A percentile compares a stretch with the other conserved stretches of the same genome.
These are phyloP conservation scores for Backusella psychrophila DNA, from an alignment of 192 early-diverging fungal species.

Conservation along the genomic window DNA sequence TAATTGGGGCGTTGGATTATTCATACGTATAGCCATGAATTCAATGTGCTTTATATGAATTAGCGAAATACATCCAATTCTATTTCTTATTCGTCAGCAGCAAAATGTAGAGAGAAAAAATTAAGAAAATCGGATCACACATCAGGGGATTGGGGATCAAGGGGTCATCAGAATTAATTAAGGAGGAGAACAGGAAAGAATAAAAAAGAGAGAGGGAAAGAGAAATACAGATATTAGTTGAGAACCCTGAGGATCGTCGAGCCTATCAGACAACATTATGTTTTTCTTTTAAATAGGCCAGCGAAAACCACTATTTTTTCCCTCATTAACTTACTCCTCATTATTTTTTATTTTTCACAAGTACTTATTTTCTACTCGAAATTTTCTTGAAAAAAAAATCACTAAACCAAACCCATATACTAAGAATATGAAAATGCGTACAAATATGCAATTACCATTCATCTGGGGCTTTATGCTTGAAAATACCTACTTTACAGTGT, in stretches of 20 bases:
- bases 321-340: background rate
- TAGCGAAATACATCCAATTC: background rate
- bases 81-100: background rate
- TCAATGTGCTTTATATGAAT: background rate
- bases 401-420: background rate
- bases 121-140: background rate
- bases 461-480: constrained; percentile 39
- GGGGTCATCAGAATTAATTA: background rate
- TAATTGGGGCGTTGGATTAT: background rate
- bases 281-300: background rate
- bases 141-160: background rate
- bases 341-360: background rate
- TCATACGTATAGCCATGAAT: background rate
- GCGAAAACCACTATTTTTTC: background rate
- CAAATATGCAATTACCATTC: background rate
- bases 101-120: background rate
- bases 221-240: background rate
- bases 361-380: background rate
- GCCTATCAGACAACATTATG: background rate
- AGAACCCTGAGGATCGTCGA: constrained; percentile 1
- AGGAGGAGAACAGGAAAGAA: background rate
- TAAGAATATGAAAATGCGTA: background rate
- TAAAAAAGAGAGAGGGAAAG: background rate
- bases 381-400: background rate
- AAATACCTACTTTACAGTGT: constrained; percentile 30